Conservation (phyloP, 208 protist species). For the Wallacemonas sp. region DNA sequence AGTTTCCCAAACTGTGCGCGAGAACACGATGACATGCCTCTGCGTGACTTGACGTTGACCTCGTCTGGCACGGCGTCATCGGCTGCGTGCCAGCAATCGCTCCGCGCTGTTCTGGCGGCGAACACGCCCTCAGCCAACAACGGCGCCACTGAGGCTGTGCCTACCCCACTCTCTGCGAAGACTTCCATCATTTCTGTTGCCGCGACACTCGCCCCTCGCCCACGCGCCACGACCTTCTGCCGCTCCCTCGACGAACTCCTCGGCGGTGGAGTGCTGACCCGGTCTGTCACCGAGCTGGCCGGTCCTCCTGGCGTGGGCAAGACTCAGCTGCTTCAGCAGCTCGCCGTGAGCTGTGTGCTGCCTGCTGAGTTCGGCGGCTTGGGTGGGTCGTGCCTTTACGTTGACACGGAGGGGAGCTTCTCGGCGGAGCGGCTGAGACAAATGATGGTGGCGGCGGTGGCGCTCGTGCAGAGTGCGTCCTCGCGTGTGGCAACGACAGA, state of each 20-base stretch:
- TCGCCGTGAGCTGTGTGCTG: constrained; percentile 77
- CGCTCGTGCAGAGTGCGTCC: constrained; percentile 19
- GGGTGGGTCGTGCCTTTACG: constrained; percentile 69
- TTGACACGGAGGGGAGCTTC: constrained; percentile 94
- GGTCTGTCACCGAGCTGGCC: constrained; percentile 74
- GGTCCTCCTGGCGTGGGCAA: constrained; percentile 92
- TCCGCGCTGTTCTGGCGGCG: neutral
- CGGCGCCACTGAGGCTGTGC: too few species aligned
- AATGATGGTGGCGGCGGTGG: constrained; percentile 68
- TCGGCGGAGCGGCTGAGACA: constrained; percentile 63
- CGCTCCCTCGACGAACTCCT: constrained; percentile 74
- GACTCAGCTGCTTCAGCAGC: constrained; percentile 90
- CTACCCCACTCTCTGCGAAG: too few species aligned
- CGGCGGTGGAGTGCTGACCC: constrained; percentile 63
- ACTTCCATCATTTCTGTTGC: too few species aligned
- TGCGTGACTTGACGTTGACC: neutral
- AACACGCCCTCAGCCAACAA: too few species aligned
- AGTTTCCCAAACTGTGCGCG: neutral
- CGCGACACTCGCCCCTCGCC: neutral
- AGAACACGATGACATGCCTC: neutral
- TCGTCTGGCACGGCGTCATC: neutral
- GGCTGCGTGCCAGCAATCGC: neutral
- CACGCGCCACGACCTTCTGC: constrained; percentile 71
- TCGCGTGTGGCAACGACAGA: neutral
- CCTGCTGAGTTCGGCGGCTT: constrained; percentile 71